Base-by-base conservation (phyloP, 2,329 filamentous ascomycete species). In the Myriosclerotinia scirpicola region DNA sequence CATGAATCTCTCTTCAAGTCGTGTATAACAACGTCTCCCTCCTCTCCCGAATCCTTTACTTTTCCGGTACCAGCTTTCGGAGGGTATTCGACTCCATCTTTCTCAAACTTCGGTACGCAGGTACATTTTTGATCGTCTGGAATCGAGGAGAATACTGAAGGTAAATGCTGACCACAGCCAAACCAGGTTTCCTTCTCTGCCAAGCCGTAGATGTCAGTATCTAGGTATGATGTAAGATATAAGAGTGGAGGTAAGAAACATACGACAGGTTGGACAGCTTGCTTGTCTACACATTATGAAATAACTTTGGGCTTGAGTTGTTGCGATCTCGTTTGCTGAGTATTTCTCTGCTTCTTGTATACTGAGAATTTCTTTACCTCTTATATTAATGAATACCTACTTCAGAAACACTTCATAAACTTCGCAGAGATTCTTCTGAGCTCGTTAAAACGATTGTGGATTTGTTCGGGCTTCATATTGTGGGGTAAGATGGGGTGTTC, bases 131-230 rank as follows among this genome's bases (percentile, higher is more conserved):
- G 76, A 6, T 79, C 76, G 22, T 79, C 76, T 3, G 83, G 79
- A 30, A 87, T 76, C 9, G 73, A 72, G 71, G 83, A 80, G 80
- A 88, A 83, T 63, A 87, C 84, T 3, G 75, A 71, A 3, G 82
- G 76, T 64, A 85, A 75, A 75, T 86, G 81, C 65, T 75, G 76
- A 59, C 82, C 82, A 73, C 83, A 85, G 65, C 83, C 83, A 75
- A 77, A 80, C 84, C 84, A 85, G 17, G 82, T 82, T 44, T 77
- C 71, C 69, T 84, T 84, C 60, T 81, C 83, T 82, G 67, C 65
- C 59, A n/a, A 82, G 67, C 65, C 59, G n/a, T 12, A 3, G 5
- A 53, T 46, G 54, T 64, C n/a, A 60, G 68, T 20, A 26, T 3
- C 26, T 26, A 26, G 26, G 26, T 26, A 42, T 34, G 26, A 62